Evolutionary conservation across 1,139 yeast species (phyloP).

Genomic region (Arxiozyma bovina): DNA sequence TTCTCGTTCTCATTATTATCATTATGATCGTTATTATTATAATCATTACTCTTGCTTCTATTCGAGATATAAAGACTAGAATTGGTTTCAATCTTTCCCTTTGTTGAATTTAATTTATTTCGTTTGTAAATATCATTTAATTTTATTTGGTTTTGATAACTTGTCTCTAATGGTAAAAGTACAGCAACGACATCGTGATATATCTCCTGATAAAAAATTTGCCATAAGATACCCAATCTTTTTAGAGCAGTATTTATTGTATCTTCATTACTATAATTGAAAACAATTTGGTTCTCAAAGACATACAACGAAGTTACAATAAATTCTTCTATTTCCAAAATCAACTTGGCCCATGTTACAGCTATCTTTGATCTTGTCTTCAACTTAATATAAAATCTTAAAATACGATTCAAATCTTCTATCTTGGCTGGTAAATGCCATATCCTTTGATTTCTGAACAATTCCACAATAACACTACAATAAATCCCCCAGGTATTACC

Average conservation of each 20-base stretch:
- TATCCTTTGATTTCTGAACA: slow-evolving; percentile 26
- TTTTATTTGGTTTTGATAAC: slow-evolving; percentile 15
- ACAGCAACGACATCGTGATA: slow-evolving; percentile 52
- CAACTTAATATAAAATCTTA: slow-evolving; percentile 28
- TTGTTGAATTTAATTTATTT: not conserved
- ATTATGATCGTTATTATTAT: not conserved
- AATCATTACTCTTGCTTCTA: not conserved
- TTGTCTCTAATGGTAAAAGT: slow-evolving; percentile 46
- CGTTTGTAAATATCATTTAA: not conserved
- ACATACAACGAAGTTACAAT: slow-evolving; percentile 38
- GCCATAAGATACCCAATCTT: slow-evolving; percentile 44
- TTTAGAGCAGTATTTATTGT: slow-evolving; percentile 30
- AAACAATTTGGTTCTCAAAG: slow-evolving; percentile 35
- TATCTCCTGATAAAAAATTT: slow-evolving; percentile 43
- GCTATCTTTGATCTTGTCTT: slow-evolving; percentile 24
- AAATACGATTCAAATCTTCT: slow-evolving; percentile 32
- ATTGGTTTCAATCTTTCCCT: not conserved
- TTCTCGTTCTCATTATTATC: not conserved
- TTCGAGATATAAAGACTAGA: not conserved
- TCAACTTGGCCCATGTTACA: slow-evolving; percentile 23
- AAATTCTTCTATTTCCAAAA: slow-evolving; percentile 41
- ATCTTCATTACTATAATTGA: slow-evolving; percentile 25
- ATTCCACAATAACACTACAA: slow-evolving; percentile 24
- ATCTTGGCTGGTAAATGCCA: slow-evolving; percentile 32
- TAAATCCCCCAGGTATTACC: slow-evolving; percentile 30